Evolutionary conservation across 345 rosid species (phyloP).

Genomic region (Linum tenue): DNA sequence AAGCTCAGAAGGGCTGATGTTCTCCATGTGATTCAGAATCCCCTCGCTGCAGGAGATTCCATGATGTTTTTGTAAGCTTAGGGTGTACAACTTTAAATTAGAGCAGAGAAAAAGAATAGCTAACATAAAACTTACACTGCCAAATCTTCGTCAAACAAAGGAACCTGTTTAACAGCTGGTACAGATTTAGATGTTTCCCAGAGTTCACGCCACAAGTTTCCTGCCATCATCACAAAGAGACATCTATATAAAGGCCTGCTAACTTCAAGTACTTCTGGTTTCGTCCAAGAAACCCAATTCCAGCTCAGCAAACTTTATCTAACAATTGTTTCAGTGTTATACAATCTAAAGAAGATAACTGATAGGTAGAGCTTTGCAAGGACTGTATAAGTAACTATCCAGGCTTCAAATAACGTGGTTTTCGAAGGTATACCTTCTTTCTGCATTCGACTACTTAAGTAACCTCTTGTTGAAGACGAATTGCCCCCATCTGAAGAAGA

Average conservation of each 20-base stretch:
- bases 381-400: neutral
- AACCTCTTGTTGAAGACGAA: conserved; percentile 51
- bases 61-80: conserved; percentile 2
- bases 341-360: neutral
- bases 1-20: conserved; percentile 57
- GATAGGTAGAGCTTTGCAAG: neutral
- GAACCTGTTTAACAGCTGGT: conserved; percentile 86
- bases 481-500: conserved; percentile 25
- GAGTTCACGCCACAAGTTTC: conserved; percentile 91
- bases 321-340: too few relatives aligned
- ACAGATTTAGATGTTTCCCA: conserved; percentile 87
- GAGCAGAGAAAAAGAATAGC: neutral
- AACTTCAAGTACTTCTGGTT: neutral
- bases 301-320: too few relatives aligned
- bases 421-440: conserved; percentile 61
- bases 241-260: neutral
- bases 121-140: conserved; percentile 59
- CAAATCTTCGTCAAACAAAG: conserved; percentile 86
- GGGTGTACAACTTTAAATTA: neutral
- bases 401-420: neutral
- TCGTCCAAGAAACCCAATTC: too few relatives aligned
- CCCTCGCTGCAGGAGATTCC: conserved; percentile 55
- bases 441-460: conserved; percentile 87
- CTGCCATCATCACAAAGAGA: conserved; percentile 27
- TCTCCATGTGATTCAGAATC: conserved; percentile 66